These are phyloP conservation scores for Mycena olivaceomarginata DNA, from an alignment of 768 basidiomycete species.

Conservation along the genomic window DNA sequence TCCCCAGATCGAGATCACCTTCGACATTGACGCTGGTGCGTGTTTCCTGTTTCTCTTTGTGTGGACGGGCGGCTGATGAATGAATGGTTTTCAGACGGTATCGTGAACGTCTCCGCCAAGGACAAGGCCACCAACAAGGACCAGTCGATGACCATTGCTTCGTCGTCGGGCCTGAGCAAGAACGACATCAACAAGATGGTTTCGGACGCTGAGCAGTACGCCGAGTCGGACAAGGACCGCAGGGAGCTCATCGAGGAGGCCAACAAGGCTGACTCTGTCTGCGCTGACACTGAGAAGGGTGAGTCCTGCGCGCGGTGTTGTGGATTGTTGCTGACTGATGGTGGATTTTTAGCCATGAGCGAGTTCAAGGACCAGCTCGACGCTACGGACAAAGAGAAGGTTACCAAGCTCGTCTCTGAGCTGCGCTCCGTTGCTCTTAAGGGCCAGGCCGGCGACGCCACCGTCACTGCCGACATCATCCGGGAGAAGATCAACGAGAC, in stretches of 20 bases:
- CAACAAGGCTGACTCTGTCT: conserved; percentile 97
- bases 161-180: conserved; percentile 96
- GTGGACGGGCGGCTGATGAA: conserved; percentile 21
- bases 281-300: conserved; percentile 97
- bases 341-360: conserved; percentile 79
- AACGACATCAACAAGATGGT: conserved; percentile 99
- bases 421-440: conserved; percentile 93
- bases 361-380: conserved; percentile 99
- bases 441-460: conserved; percentile 91
- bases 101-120: conserved; percentile 98
- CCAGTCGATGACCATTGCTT: conserved; percentile 98
- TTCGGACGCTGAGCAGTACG: conserved; percentile 93
- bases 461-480: conserved; percentile 90
- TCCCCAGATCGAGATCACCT: conserved; percentile 91
- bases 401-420: conserved; percentile 89
- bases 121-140: conserved; percentile 94
- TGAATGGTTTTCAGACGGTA: conserved; percentile 76
- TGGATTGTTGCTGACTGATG: conserved; percentile 22
- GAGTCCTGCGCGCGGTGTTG: conserved; percentile 44
- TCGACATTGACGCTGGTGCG: conserved; percentile 97
- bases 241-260: conserved; percentile 94
- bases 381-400: conserved; percentile 94
- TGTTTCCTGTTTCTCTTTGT: conserved; percentile 20
- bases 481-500: conserved; percentile 96
- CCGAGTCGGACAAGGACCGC: conserved; percentile 94